Base-by-base conservation (phyloP, 192 early-diverging fungal species). In the Allomyces arbusculus region DNA sequence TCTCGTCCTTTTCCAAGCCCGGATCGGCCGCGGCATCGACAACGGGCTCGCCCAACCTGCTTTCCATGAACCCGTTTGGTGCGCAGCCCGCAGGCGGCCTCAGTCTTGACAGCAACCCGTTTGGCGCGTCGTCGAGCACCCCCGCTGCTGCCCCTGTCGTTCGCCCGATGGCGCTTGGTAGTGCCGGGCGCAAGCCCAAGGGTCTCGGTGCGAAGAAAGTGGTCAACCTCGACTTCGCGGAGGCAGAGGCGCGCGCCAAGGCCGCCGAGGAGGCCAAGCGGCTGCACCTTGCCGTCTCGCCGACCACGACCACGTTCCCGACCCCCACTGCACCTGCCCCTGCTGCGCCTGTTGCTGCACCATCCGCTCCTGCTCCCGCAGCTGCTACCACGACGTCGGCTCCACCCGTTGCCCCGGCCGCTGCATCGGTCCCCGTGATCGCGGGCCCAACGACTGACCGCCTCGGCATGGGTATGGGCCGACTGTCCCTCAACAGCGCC, bases 121-220 rank as follows among this genome's bases (percentile, higher is more conserved):
- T 63, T 26, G 62, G 22, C 33, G 33, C 33, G 7, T 40, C 33
- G 33, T 40, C 7, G 33, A 40, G 33, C 33, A 40, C 33, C 5
- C 33, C 33, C 33, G 33, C 33, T 40, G 22, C 40, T 68, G 2
- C 33, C 25, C 20, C 28, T 63, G 69, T 67, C 79, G 28, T 25
- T 24, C 24, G 62, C 65, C 23, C 67, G 10, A 19, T 67, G 12
- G 50, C 50, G 12, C 12, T 58, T 16, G 50, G 50, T 10, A n/a
- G 23, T 67, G 24, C 62, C 45, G n/a, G 24, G 43, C 65, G 69
- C 19, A 55, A 67, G 6, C 67, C 71, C 26, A 79, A 76, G 75
- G 87, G 87, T 66, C 77, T 94, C 4, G 95, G 95, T 24, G 91
- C 91, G 24, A 94, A 94, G 69, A 95, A 89, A 70, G 86, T 89